Evolutionary conservation across 176 grass and related monocot genomes (phyloP), one percentile per base, ranked within the genome.

Genomic region (Oryza longistaminata): DNA sequence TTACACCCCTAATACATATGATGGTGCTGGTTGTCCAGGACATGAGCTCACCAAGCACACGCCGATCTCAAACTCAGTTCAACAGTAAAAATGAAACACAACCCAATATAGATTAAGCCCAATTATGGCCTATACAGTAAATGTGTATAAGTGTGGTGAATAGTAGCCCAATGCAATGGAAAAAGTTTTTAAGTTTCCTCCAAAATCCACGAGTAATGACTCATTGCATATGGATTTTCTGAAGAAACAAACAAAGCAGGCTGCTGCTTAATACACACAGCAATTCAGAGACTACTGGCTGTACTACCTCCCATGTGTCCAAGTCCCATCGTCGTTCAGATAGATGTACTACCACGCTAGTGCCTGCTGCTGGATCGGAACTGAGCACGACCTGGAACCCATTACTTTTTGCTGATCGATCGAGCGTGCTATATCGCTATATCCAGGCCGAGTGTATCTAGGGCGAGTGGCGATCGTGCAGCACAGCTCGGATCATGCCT

Each of bases 311-410:
- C 69, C 21, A 9, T 6, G 70, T 80, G 48, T 11, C 7, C 31
- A 27, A n/a, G 73, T 76, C 43, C 27, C 71, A 52, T 81, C 71
- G 16, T 34, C 77, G 53, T 69, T 15, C 14, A 40, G 25, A 81
- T 60, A 24, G 69, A 29, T 24, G 82, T 86, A 79, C 27, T 66
- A 73, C 45, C 42, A 62, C 19, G 45, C 45, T 16, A 15, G 10
- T 14, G 22, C 31, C 9, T 62, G n/a, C 11, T 85, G 77, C 64
- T 64, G n/a, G n/a, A n/a, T n/a, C n/a, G n/a, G 71, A 62, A 39
- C 14, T 15, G 70, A 49, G 77, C 71, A 29, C 62, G 82, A 40
- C 77, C 78, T 81, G 82, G 82, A 74, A 80, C 17, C 76, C 87
- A 89, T 89, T 34, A 12, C 62, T 37, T 37, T 37, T 26, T 70